Evolutionary conservation across 129 eudicot genomes (phyloP), one percentile per base, ranked within the genome.

Genomic region (Solidago caesia): DNA sequence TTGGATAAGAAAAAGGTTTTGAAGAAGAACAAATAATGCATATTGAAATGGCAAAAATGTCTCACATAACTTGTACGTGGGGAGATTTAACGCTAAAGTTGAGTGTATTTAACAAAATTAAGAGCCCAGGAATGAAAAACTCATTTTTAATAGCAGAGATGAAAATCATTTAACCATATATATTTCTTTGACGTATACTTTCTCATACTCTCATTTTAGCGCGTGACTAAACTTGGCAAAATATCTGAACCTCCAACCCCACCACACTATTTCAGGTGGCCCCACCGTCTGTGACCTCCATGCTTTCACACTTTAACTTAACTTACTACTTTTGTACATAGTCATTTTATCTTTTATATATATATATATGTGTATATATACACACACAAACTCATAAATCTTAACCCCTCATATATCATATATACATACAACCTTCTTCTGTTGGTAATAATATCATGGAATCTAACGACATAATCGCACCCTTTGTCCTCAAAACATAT

Each of bases 401-500:
- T 33, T 33, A 33, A 33, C 39, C 39, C 39, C 39, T 33, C 39
- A 33, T 33, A 29, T 29, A 29, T 29, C 39, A 29, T 29, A 33
- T 33, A 33, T 33, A 49, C 3, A 49, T 8, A 21, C 21, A 21
- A 21, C 21, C 21, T 21, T 21, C 21, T 21, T 21, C 21, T 21
- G 21, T 21, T 21, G 21, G 21, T 21, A 21, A 21, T 21, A 21
- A 21, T 21, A 48, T 8, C 52, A 80, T 80, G 85, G 92, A 79
- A 43, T 68, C 56, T 8, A 79, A 47, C 46, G 81, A 76, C 57
- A 73, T 79, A 1, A 77, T 90, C 29, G 88, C 97, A 7, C 95
- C 91, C 42, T 91, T 91, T 69, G 92, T 88, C 47, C 79, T 88
- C 72, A 91, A 91, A 74, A 86, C 97, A 0, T 91, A 91, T 49